Base-by-base conservation (phyloP, 2,329 filamentous ascomycete genomes). In the Monascus ruber region DNA sequence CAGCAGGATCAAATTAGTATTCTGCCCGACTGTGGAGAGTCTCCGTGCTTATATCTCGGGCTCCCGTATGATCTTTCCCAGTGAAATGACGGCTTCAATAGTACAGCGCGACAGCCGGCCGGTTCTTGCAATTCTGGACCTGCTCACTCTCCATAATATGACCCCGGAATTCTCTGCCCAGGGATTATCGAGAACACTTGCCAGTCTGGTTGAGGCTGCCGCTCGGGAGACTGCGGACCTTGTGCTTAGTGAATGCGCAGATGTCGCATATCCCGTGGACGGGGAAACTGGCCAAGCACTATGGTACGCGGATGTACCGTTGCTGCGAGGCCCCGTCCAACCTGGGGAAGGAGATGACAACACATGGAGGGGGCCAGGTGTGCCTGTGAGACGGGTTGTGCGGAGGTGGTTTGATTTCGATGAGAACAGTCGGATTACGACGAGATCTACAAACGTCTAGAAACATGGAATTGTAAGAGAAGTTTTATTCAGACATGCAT, bases 21-120 rank as follows among this genome's bases (percentile, higher is more conserved):
- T 93, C 62, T 74, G 78, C 39, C 78, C 85, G 0, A 85, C 82
- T 2, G 72, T 91, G 39, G 78, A 83, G 24, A 79, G 84, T 58
- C 73, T 94, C 5, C 80, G 85, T 39, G 85, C 85, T 29, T 85
- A 81, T 52, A 70, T 95, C 11, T 70, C 81, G 33, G 70, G 76
- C 37, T 72, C 76, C 28, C 34, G 11, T 25, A 32, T 34, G 8
- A 31, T 25, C 26, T 33, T 35, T 5, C 35, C 34, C 29, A 25
- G 33, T 5, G 34, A 41, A 32, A 32, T 40, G 2, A 24, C 37
- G 25, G 5, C 35, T 10, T 17, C 34, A 8, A 33, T 24, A 38
- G 28, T 24, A n/a, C 34, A 41, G 29, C 38, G 41, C 31, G 32
- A 24, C 25, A 36, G 36, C 11, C 45, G 40, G n/a, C 49, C 51